Conservation (phyloP, 1,284 basidiomycete species). For the Austropuccinia psidii region DNA sequence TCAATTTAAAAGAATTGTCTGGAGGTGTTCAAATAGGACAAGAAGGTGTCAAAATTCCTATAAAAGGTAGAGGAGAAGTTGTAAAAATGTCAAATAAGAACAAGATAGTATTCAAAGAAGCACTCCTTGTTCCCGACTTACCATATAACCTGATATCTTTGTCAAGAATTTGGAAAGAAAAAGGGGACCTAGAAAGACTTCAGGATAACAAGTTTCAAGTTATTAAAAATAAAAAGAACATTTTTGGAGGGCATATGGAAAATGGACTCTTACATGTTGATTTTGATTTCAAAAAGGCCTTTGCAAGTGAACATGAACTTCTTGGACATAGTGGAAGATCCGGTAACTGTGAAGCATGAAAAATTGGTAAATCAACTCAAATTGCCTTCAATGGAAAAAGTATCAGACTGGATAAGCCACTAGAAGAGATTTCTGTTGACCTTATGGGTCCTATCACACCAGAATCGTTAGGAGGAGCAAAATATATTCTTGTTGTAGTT, state of each 20-base stretch:
- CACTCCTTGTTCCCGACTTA: background rate
- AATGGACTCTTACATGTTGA: background rate
- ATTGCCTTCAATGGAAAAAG: no score
- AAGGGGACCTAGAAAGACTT: background rate
- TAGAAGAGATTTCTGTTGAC: constrained; percentile 8
- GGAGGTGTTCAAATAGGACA: constrained; percentile 9
- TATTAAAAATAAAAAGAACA: background rate
- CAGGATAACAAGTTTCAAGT: background rate
- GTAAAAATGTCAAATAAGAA: background rate
- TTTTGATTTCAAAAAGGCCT: background rate
- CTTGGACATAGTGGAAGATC: background rate
- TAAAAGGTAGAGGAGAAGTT: constrained; percentile 1
- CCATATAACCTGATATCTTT: background rate
- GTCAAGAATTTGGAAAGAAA: background rate
- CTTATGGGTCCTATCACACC: constrained; percentile 9
- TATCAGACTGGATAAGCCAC: no score
- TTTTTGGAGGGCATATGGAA: constrained; percentile 2
- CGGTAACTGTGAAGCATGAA: background rate
- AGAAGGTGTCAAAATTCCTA: background rate
- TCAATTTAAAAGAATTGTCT: background rate
- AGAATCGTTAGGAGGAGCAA: background rate
- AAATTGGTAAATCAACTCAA: constrained; percentile 16
- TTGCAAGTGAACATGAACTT: background rate
- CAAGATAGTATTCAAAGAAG: background rate
- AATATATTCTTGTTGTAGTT: constrained; percentile 6